These are phyloP conservation scores for Allantophomopsis cytisporea DNA, from an alignment of 2,329 filamentous ascomycete genomes.

Conservation along the genomic window DNA sequence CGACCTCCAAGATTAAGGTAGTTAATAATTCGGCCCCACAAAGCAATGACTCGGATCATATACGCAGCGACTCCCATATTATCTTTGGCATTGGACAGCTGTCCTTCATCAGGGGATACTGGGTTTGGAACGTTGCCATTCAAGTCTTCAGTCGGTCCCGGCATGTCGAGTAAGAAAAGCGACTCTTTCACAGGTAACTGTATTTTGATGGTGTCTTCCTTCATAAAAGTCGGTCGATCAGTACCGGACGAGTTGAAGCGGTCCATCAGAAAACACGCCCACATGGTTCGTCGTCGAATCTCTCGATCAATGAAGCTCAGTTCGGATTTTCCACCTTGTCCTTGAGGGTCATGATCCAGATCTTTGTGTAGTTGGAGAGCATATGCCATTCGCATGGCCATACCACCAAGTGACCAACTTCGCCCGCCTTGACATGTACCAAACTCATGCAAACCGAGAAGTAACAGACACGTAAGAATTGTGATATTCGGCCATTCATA, in stretches of 20 bases:
- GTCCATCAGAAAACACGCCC: constrained; percentile 96
- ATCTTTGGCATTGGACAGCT: constrained; percentile 51
- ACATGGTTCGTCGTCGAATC: constrained; percentile 89
- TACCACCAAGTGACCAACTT: constrained; percentile 91
- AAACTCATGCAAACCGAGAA: constrained; percentile 88
- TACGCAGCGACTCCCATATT: constrained; percentile 95
- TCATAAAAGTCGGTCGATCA: constrained; percentile 80
- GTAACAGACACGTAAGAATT: constrained; percentile 77
- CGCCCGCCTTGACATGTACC: constrained; percentile 92
- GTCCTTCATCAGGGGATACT: constrained; percentile 46
- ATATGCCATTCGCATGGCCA: constrained; percentile 94
- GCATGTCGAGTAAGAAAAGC: constrained; percentile 82
- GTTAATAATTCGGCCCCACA: constrained; percentile 83
- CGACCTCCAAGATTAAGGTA: constrained; percentile 87
- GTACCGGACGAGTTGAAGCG: constrained; percentile 93
- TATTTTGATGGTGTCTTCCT: constrained; percentile 78
- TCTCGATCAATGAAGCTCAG: constrained; percentile 88
- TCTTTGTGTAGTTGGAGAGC: constrained; percentile 89
- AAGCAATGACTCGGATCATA: constrained; percentile 68
- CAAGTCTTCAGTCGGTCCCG: constrained; percentile 73
- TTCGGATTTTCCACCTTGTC: constrained; percentile 45
- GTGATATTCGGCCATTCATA: constrained; percentile 96
- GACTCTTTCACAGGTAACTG: constrained; percentile 85
- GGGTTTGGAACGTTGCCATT: constrained; percentile 55
- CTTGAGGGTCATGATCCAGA: constrained; percentile 65